A percentile compares a stretch with the other conserved stretches of the same genome.
Conservation (phyloP, 75 land plant species). For the Picea glauca region DNA sequence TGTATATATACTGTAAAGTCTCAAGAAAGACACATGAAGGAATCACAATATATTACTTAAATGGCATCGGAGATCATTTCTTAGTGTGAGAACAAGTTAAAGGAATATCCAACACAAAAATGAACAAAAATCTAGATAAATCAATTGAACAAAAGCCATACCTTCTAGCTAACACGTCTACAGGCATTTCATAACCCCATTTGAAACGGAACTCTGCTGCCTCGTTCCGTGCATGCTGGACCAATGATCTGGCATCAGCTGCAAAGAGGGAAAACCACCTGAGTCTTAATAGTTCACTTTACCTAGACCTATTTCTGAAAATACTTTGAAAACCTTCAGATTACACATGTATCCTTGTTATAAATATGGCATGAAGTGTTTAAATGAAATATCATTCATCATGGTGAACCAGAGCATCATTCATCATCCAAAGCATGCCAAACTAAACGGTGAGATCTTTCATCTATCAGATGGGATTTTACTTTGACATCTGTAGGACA, state of each 20-base stretch:
- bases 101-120: not conserved
- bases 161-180: slow-evolving; percentile 80
- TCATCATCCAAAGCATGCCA: no score
- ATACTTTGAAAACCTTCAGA: not conserved
- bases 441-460: no score
- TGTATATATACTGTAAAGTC: no score
- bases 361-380: not conserved
- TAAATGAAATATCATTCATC: not conserved
- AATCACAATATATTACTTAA: not conserved
- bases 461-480: not conserved
- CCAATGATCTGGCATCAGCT: slow-evolving; percentile 96
- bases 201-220: slow-evolving; percentile 89
- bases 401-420: no score
- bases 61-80: not conserved
- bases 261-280: slow-evolving; percentile 8
- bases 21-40: no score
- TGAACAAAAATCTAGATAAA: not conserved
- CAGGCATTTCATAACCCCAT: slow-evolving; percentile 92
- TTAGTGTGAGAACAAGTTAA: not conserved
- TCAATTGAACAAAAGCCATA: slow-evolving; percentile 16
- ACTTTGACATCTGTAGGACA: not conserved
- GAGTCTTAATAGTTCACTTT: not conserved
- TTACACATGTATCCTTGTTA: not conserved
- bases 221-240: slow-evolving; percentile 79
- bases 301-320: not conserved